phyloP scores from a whole-genome alignment of 106 monocot genomes.

The Acorus gramineus region DNA sequence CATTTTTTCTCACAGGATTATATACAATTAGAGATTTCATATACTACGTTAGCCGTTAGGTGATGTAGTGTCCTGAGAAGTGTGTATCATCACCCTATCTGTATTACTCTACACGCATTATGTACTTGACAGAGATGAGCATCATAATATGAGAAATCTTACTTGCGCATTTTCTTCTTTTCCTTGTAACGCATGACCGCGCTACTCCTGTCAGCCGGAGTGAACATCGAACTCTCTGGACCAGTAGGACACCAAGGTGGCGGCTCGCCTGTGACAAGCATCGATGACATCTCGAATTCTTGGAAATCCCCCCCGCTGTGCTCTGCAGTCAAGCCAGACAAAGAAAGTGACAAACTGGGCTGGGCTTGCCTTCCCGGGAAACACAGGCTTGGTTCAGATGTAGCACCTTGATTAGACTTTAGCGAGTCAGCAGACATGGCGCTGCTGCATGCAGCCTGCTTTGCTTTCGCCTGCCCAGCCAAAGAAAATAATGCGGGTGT shows the following conservation, averaged over 20 bases:
- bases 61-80: no score
- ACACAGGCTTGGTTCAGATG: conserved; percentile 31
- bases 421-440: conserved; percentile 50
- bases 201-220: conserved; percentile 45
- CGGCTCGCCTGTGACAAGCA: conserved; percentile 51
- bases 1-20: no score
- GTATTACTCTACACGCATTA: no score
- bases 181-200: conserved; percentile 90
- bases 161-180: conserved; percentile 92
- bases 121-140: no score
- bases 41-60: no score
- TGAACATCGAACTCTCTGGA: conserved; percentile 22
- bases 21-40: no score
- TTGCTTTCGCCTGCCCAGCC: conserved; percentile 22
- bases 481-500: conserved; percentile 12
- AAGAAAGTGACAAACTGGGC: conserved; percentile 50
- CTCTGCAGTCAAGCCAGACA: conserved; percentile 80
- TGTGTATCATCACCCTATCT: no score
- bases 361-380: conserved; percentile 36
- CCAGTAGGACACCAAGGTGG: conserved; percentile 46
- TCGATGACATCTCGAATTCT: conserved; percentile 54
- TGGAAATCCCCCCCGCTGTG: conserved; percentile 58
- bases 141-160: conserved; percentile 10
- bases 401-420: conserved; percentile 36
- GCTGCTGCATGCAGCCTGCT: conserved; percentile 29